Evolutionary conservation across 1,284 basidiomycete species (phyloP).

Genomic region (Tylopilus orsonianus): DNA sequence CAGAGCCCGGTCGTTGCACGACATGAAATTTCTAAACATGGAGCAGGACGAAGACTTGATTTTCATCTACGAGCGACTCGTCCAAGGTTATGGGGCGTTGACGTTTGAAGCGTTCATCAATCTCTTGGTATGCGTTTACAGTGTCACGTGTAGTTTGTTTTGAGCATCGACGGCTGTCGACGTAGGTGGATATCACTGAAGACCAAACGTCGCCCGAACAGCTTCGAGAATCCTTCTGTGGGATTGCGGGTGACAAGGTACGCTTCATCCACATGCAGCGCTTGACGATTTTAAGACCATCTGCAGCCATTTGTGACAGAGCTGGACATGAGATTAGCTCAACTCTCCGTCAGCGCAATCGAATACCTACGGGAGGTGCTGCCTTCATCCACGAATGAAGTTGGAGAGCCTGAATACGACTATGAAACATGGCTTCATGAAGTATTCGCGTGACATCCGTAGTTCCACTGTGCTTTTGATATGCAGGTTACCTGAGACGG

Average conservation of each 20-base stretch:
- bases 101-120: conserved; percentile 96
- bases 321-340: conserved; percentile 86
- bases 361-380: conserved; percentile 82
- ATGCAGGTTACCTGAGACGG: neutral
- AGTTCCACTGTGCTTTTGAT: neutral
- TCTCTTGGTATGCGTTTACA: conserved; percentile 63
- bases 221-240: conserved; percentile 90
- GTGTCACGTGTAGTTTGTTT: neutral
- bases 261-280: conserved; percentile 18
- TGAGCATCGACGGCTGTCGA: conserved; percentile 7
- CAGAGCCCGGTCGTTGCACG: neutral
- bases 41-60: conserved; percentile 82
- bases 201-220: conserved; percentile 94
- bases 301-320: conserved; percentile 89
- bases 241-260: conserved; percentile 89
- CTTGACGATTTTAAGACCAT: conserved; percentile 12
- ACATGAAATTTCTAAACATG: conserved; percentile 7
- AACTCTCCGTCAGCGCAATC: conserved; percentile 76
- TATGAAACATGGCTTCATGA: conserved; percentile 78
- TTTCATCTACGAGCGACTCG: conserved; percentile 82
- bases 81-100: conserved; percentile 83
- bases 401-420: conserved; percentile 69
- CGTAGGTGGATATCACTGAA: conserved; percentile 90
- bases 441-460: conserved; percentile 55
- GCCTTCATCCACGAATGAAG: conserved; percentile 53